Evolutionary conservation across 495 filamentous ascomycete species (phyloP).

Genomic region (Xanthoparmelia taractica): DNA sequence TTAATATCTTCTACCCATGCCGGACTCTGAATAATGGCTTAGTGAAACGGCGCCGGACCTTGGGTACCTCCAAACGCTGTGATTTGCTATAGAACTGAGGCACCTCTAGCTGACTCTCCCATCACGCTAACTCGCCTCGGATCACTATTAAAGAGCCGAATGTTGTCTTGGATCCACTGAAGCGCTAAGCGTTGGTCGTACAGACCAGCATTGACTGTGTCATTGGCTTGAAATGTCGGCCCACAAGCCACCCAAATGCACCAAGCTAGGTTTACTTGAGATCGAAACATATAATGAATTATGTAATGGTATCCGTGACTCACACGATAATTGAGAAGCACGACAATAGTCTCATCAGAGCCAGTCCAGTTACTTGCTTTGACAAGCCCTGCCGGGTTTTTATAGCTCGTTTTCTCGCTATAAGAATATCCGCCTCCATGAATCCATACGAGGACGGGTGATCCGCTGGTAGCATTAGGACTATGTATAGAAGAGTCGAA

Average conservation of each 20-base stretch:
- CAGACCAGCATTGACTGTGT: not conserved
- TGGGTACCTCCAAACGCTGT: not conserved
- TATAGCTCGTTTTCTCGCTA: not conserved
- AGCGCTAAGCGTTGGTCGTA: not conserved
- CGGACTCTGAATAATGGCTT: not conserved
- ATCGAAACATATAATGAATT: too few relatives aligned
- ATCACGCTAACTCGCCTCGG: not conserved
- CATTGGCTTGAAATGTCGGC: not conserved
- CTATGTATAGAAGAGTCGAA: conserved; percentile 31
- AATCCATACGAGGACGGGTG: conserved; percentile 52
- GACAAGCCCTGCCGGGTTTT: conserved; percentile 39
- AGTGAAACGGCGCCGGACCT: not conserved
- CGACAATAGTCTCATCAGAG: conserved; percentile 40
- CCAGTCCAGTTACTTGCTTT: conserved; percentile 30
- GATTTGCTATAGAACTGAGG: not conserved
- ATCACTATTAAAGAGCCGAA: not conserved
- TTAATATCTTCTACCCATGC: too few relatives aligned
- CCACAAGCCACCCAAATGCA: not conserved
- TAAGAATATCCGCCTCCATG: conserved; percentile 47
- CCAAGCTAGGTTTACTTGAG: not conserved
- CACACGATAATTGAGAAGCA: conserved; percentile 51
- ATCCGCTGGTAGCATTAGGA: conserved; percentile 7
- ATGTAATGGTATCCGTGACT: too few relatives aligned
- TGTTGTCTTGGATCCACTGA: not conserved
- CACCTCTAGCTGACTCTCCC: not conserved